phyloP scores from a whole-genome alignment of 352 stramenopile species.

The Globisporangium solare region DNA sequence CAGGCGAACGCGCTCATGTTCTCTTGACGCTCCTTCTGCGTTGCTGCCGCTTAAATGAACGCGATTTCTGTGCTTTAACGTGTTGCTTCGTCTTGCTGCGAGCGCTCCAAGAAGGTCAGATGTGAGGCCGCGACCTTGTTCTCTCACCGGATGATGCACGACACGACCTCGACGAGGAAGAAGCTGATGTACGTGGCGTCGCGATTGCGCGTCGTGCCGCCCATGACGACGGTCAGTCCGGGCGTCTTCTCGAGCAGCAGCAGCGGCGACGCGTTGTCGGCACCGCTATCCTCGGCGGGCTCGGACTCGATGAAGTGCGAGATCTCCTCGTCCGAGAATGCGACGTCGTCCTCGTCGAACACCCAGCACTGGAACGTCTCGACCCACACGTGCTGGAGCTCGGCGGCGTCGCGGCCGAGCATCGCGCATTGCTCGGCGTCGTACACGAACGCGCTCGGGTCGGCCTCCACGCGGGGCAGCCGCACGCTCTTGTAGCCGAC shows the following conservation, averaged over 20 bases:
- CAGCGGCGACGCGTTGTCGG: not conserved
- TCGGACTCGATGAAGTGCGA: not conserved
- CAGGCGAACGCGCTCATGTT: too few species aligned
- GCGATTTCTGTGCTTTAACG: too few species aligned
- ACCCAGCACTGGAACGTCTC: slow-evolving; percentile 14
- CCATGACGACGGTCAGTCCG: slow-evolving; percentile 4
- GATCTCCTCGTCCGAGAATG: not conserved
- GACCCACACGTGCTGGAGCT: slow-evolving; percentile 11
- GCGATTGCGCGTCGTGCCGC: slow-evolving; percentile 10
- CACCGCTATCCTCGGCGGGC: not conserved
- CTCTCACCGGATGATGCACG: slow-evolving; percentile 14
- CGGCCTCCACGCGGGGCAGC: too few species aligned
- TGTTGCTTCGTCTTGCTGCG: too few species aligned
- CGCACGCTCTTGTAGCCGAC: too few species aligned
- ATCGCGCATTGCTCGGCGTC: slow-evolving; percentile 8
- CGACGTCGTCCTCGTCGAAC: slow-evolving; percentile 5
- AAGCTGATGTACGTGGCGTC: slow-evolving; percentile 9
- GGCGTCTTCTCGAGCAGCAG: not conserved
- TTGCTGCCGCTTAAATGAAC: too few species aligned
- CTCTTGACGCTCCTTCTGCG: too few species aligned
- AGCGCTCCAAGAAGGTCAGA: slow-evolving; percentile 9
- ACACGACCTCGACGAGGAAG: slow-evolving; percentile 14
- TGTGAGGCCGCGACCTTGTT: not conserved
- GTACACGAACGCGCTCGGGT: slow-evolving; percentile 3
- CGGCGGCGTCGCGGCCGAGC: slow-evolving; percentile 4